Conservation (phyloP, 1,139 yeast genomes). For the Magnusiomyces fungicola region DNA sequence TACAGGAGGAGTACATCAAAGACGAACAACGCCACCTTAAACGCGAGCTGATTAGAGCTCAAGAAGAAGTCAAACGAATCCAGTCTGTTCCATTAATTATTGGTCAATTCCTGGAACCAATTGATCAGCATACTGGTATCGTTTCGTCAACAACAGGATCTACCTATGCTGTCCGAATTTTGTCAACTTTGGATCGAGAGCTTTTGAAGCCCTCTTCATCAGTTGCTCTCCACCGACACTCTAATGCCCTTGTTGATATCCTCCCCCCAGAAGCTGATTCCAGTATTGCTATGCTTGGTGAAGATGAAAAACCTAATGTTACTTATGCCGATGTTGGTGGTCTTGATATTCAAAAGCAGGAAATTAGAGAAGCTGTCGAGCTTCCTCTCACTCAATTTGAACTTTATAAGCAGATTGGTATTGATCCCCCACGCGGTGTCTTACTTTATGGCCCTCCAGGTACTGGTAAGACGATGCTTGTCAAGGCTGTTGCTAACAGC, state of each 20-base stretch:
- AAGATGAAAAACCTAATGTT: constrained; percentile 80
- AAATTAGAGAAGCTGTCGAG: constrained; percentile 97
- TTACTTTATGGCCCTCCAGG: constrained; percentile 98
- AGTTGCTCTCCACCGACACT: constrained; percentile 96
- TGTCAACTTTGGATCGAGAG: constrained; percentile 92
- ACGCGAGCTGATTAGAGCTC: constrained; percentile 91
- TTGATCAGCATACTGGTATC: constrained; percentile 93
- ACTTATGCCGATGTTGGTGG: constrained; percentile 96
- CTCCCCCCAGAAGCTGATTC: constrained; percentile 99
- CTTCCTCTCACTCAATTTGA: constrained; percentile 95
- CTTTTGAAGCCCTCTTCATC: constrained; percentile 89
- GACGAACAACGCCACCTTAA: constrained; percentile 96
- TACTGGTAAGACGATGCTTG: constrained; percentile 98
- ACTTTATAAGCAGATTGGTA: constrained; percentile 93
- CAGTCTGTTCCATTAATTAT: constrained; percentile 96
- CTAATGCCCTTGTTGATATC: constrained; percentile 94
- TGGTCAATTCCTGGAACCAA: constrained; percentile 96
- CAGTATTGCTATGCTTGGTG: constrained; percentile 88
- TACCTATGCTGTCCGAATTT: constrained; percentile 88
- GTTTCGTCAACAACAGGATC: constrained; percentile 97
- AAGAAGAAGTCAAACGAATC: constrained; percentile 95
- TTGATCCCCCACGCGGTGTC: constrained; percentile 98
- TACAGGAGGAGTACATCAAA: constrained; percentile 94
- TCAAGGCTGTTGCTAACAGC: constrained; percentile 96
- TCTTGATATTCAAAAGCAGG: constrained; percentile 97